A percentile compares a stretch with the other conserved stretches of the same genome.
Evolutionary conservation across 2,329 filamentous ascomycete species (phyloP).

Genomic region (Scedosporium aurantiacum): DNA sequence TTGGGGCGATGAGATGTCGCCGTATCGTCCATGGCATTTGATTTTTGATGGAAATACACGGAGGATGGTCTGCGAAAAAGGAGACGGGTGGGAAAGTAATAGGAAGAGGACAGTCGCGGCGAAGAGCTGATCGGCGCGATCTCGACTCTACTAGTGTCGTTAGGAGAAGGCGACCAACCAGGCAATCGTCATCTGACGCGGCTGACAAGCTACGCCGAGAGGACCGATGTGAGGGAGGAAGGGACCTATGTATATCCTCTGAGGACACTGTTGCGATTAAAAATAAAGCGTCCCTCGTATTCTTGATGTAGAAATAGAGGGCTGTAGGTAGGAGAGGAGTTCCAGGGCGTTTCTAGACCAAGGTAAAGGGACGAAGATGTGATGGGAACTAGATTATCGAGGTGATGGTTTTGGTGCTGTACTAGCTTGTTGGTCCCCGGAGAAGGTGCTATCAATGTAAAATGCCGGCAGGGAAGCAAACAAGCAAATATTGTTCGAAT

Average conservation of each 20-base stretch:
- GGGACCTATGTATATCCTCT: neutral
- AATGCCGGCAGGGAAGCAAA: neutral
- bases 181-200: constrained; percentile 1
- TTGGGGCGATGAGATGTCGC: constrained; percentile 22
- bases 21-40: constrained; percentile 26
- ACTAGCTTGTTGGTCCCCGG: neutral
- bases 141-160: neutral
- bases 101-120: neutral
- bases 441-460: neutral
- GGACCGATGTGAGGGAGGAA: neutral
- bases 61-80: neutral
- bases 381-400: neutral
- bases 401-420: neutral
- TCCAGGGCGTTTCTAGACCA: neutral
- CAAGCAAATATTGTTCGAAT: neutral
- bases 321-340: neutral
- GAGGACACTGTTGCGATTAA: neutral
- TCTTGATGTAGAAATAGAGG: neutral
- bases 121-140: neutral
- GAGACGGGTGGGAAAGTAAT: too few relatives aligned
- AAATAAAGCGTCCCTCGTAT: neutral
- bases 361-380: neutral
- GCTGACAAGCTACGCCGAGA: neutral
- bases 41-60: neutral
- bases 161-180: neutral